Evolutionary conservation across 202 grass and related monocot genomes (phyloP), one percentile per base, ranked within the genome.

Genomic region (Panicum hallii): DNA sequence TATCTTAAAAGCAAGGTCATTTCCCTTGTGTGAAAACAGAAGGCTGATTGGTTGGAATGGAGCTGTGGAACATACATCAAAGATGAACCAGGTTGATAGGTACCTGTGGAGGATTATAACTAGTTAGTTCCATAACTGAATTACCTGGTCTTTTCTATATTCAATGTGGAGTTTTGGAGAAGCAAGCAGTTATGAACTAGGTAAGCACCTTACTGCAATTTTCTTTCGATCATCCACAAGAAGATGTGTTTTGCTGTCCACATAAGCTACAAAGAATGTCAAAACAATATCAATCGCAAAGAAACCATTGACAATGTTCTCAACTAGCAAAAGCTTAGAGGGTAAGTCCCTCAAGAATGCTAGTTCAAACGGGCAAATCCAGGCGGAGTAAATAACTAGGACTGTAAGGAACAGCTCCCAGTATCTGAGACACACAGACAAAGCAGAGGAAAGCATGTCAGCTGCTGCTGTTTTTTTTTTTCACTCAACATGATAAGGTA

Each of bases 181-280:
- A n/a, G 53, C 75, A 84, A 84, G 14, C 7, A 52, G 40, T 69
- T 41, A 38, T 85, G 55, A 82, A 52, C 46, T 34, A 75, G 70
- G 5, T 69, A 78, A 79, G 26, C 42, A 94, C 93, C 93, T 92
- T 75, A 87, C 45, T 86, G 85, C 93, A 86, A 92, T 90, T 83
- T 71, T 92, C 75, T 94, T 92, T 17, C 79, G 85, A 42, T 90
- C 76, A 46, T 94, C 87, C 79, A 94, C 85, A 63, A 94, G 80
- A 82, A 92, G 87, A 82, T 94, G 86, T 41, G 93, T 90, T 88
- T 88, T 92, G 9, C 71, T 89, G 73, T 94, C 90, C 1, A 94
- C 79, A 79, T 86, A 94, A 75, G 93, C 93, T 70, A 94, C 75
- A 78, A 94, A 94, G 85, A 94, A 94, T 64, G 93, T 94, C 66